These are phyloP conservation scores for Tillandsia leiboldiana DNA, from an alignment of 176 grass and related monocot genomes.

Conservation along the genomic window DNA sequence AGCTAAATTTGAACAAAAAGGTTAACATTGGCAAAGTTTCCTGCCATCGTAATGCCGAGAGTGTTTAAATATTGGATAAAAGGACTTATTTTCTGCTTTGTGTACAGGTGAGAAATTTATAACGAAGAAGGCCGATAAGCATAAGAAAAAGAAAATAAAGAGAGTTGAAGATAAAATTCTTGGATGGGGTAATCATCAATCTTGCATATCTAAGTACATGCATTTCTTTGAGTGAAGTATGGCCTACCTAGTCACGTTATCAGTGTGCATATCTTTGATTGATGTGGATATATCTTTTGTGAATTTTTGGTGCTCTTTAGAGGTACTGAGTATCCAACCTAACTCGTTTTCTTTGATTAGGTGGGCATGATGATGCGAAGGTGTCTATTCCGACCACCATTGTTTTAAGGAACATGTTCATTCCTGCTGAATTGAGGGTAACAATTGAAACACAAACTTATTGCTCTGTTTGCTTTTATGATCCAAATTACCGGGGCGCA, in stretches of 20 bases:
- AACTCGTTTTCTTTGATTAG: conserved; percentile 32
- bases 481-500: no score
- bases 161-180: conserved; percentile 87
- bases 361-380: conserved; percentile 93
- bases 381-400: conserved; percentile 57
- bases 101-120: conserved; percentile 65
- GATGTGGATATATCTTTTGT: conserved; percentile 1
- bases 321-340: no score
- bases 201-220: not conserved
- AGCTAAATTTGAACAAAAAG: conserved; percentile 87
- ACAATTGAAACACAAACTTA: conserved; percentile 21
- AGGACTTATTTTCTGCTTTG: conserved; percentile 12
- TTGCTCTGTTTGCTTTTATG: not conserved
- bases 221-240: conserved; percentile 6
- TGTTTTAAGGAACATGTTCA: conserved; percentile 79
- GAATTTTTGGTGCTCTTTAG: not conserved
- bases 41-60: not conserved
- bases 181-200: conserved; percentile 75
- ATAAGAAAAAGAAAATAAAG: conserved; percentile 86
- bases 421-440: conserved; percentile 82
- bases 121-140: conserved; percentile 71
- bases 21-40: conserved; percentile 27
- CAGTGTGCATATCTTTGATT: no score
- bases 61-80: not conserved
- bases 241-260: not conserved